Evolutionary conservation across 1,139 yeast species (phyloP).

Genomic region (Magnusiomyces suaveolens): DNA sequence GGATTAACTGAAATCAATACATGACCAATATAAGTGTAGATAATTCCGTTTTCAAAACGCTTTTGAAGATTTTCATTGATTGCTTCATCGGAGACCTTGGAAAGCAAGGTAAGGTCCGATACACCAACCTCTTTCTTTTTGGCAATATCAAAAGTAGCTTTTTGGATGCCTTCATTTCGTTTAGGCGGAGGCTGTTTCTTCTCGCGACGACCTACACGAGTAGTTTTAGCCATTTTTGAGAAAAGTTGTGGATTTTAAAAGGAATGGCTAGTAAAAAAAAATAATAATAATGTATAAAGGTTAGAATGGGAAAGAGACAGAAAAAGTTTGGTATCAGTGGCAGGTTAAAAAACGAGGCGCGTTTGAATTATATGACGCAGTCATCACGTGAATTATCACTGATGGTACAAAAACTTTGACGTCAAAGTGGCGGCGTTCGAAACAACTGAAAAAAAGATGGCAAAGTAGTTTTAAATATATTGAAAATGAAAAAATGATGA

Average conservation of each 20-base stretch:
- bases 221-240: slow-evolving; percentile 56
- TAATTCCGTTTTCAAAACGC: slow-evolving; percentile 79
- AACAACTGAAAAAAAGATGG: too few species aligned
- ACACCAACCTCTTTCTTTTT: slow-evolving; percentile 97
- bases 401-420: background rate
- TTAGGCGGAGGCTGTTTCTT: slow-evolving; percentile 41
- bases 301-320: background rate
- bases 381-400: background rate
- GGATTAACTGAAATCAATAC: slow-evolving; percentile 88
- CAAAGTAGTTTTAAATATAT: too few species aligned
- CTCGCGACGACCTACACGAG: slow-evolving; percentile 63
- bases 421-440: background rate
- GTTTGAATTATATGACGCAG: background rate
- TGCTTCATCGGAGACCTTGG: slow-evolving; percentile 83
- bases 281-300: too few species aligned
- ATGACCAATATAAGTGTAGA: slow-evolving; percentile 42
- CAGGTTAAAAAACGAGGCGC: background rate
- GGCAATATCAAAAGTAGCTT: slow-evolving; percentile 81
- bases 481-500: too few species aligned
- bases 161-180: slow-evolving; percentile 50
- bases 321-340: background rate
- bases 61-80: slow-evolving; percentile 87
- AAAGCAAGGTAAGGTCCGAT: slow-evolving; percentile 79
- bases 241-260: background rate
- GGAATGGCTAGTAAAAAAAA: background rate